Conservation (phyloP, 805 yeast species). For the Ogataea wickerhamii region DNA sequence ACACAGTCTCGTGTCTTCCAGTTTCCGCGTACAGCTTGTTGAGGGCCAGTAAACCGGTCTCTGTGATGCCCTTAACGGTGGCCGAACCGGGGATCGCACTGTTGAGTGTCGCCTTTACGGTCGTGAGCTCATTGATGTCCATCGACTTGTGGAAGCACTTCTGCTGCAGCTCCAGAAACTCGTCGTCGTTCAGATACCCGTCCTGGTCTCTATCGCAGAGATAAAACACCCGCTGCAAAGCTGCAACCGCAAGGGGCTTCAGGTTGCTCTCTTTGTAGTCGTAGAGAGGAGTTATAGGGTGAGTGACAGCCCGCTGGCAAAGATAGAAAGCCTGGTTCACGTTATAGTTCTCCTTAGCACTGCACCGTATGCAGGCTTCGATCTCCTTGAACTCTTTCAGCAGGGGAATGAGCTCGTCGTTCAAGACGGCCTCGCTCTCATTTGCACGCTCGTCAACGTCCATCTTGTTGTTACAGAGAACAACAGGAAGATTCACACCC, state of each 20-base stretch:
- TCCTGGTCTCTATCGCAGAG: slow-evolving; percentile 90
- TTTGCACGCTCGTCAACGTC: slow-evolving; percentile 29
- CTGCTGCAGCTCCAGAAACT: slow-evolving; percentile 63
- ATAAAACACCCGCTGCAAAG: slow-evolving; percentile 77
- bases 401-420: slow-evolving; percentile 82
- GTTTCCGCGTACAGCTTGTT: slow-evolving; percentile 82
- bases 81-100: slow-evolving; percentile 28
- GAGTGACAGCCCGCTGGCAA: slow-evolving; percentile 89
- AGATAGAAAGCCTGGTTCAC: slow-evolving; percentile 89
- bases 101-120: slow-evolving; percentile 37
- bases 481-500: slow-evolving; percentile 94
- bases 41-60: slow-evolving; percentile 70
- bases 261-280: slow-evolving; percentile 86
- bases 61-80: slow-evolving; percentile 54
- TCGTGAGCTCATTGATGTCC: slow-evolving; percentile 45
- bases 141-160: slow-evolving; percentile 65
- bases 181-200: slow-evolving; percentile 69
- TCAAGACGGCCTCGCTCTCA: slow-evolving; percentile 46
- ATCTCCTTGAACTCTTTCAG: slow-evolving; percentile 90
- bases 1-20: slow-evolving; percentile 94
- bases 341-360: slow-evolving; percentile 79
- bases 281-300: slow-evolving; percentile 88
- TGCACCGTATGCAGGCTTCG: slow-evolving; percentile 85
- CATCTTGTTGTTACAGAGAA: slow-evolving; percentile 72
- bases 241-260: slow-evolving; percentile 72